Evolutionary conservation across 2,329 filamentous ascomycete species (phyloP), one percentile per base, ranked within the genome.

Genomic region (Colletotrichum gigasporum): DNA sequence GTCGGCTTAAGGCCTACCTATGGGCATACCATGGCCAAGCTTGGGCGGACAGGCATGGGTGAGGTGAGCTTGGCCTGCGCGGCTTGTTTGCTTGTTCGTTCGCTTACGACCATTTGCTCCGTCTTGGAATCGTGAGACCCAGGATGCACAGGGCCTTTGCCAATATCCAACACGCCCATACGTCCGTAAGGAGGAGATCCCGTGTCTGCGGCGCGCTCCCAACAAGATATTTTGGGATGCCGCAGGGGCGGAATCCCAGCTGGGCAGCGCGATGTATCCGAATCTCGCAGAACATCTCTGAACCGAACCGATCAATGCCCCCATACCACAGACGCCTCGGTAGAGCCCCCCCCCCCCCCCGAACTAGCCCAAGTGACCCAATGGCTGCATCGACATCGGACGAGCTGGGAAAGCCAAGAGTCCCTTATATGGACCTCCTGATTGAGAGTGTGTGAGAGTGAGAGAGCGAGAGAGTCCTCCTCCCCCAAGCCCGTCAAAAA

Each of bases 391-490:
- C n/a, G 42, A 58, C 35, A 50, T 62, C 52, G 52, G 59, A 62
- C 52, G 59, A 58, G 54, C 44, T 20, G 28, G 35, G 53, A 39
- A 34, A 54, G 59, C 58, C 58, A 63, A 51, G 44, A 44, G 35
- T 50, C 34, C 28, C 20, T 20, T 42, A 62, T 28, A n/a, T 37
- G 16, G 35, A 42, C 57, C 24, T 47, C 32, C 18, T 16, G n/a
- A n/a, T n/a, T n/a, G n/a, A n/a, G n/a, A n/a, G n/a, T n/a, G n/a
- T n/a, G n/a, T n/a, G n/a, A n/a, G n/a, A n/a, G n/a, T n/a, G n/a
- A n/a, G n/a, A n/a, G n/a, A 35, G 22, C 22, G 11, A n/a, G 20
- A 2, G 10, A 11, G 30, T n/a, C 16, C 42, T 18, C 20, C n/a
- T 34, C 24, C 4, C 7, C n/a, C 22, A n/a, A n/a, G 7, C 3